phyloP scores from a whole-genome alignment of 1,139 yeast species.

The Meyerozyma smithsonii region DNA sequence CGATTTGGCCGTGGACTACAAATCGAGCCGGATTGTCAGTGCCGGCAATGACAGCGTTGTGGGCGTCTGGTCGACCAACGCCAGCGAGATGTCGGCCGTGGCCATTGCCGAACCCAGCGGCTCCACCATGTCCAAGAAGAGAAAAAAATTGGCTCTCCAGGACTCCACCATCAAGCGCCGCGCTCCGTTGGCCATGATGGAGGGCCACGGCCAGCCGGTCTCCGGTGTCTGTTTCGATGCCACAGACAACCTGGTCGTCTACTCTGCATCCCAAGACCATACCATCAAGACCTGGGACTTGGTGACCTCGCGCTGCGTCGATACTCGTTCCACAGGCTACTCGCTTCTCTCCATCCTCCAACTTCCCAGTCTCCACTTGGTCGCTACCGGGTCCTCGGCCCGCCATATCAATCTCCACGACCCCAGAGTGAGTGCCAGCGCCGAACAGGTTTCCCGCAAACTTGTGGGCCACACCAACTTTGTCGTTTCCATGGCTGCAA shows the following conservation, averaged over 20 bases:
- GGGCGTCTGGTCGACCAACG: slow-evolving; percentile 84
- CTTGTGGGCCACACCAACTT: slow-evolving; percentile 88
- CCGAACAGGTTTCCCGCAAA: slow-evolving; percentile 49
- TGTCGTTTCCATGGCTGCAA: slow-evolving; percentile 71
- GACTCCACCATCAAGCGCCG: slow-evolving; percentile 77
- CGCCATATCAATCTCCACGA: slow-evolving; percentile 93
- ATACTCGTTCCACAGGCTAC: slow-evolving; percentile 84
- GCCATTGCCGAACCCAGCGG: slow-evolving; percentile 54
- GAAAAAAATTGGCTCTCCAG: slow-evolving; percentile 75
- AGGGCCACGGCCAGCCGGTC: slow-evolving; percentile 82
- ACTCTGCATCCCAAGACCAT: slow-evolving; percentile 95
- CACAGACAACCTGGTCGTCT: slow-evolving; percentile 72
- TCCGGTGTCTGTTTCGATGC: slow-evolving; percentile 76
- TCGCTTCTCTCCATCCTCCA: slow-evolving; percentile 74
- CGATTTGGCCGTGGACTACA: slow-evolving; percentile 56
- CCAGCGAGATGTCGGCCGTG: slow-evolving; percentile 76
- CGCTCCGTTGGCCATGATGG: slow-evolving; percentile 71
- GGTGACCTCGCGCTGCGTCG: slow-evolving; percentile 76
- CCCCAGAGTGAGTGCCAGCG: slow-evolving; percentile 54
- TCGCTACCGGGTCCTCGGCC: slow-evolving; percentile 93
- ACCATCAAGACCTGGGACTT: slow-evolving; percentile 95
- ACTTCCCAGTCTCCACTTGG: slow-evolving; percentile 58
- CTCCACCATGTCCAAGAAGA: slow-evolving; percentile 82
- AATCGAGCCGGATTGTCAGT: slow-evolving; percentile 61
- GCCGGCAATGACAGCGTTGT: slow-evolving; percentile 81